These are phyloP conservation scores for Cyclocybe cylindracea DNA, from an alignment of 768 basidiomycete genomes.

Conservation along the genomic window DNA sequence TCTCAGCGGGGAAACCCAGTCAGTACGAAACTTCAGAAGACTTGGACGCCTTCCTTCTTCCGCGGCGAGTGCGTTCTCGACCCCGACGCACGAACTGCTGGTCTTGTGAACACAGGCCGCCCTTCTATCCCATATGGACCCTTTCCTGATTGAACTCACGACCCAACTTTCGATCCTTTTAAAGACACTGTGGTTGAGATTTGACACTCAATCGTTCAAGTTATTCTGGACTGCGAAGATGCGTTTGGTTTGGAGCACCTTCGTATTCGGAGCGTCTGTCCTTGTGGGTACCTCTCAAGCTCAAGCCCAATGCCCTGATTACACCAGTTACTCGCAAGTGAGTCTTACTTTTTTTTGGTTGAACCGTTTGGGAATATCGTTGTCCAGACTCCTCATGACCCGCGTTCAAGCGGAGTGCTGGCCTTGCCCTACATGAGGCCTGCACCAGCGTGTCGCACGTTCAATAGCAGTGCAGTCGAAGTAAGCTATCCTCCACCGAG, in stretches of 20 bases:
- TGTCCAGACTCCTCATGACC: conserved; percentile 57
- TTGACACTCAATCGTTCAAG: neutral
- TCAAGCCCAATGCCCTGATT: conserved; percentile 61
- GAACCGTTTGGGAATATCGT: conserved; percentile 1
- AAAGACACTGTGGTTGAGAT: neutral
- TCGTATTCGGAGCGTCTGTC: conserved; percentile 20
- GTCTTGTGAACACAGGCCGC: conserved; percentile 15
- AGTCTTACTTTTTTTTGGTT: neutral
- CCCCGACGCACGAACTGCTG: conserved; percentile 14
- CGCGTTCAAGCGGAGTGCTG: conserved; percentile 59
- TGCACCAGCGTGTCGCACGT: conserved; percentile 67
- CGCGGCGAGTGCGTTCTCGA: conserved; percentile 1
- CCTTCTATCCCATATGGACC: conserved; percentile 4
- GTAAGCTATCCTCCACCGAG: conserved; percentile 31
- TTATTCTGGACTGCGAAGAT: conserved; percentile 12
- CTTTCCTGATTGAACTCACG: no score
- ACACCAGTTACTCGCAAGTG: conserved; percentile 59
- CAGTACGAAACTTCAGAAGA: conserved; percentile 3
- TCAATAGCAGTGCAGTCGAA: conserved; percentile 75
- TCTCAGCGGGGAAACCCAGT: no score
- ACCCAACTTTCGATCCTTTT: no score
- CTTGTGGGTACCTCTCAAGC: conserved; percentile 28
- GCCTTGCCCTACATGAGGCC: conserved; percentile 76
- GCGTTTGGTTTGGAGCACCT: conserved; percentile 11
- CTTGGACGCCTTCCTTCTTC: neutral